Conservation (phyloP, 352 stramenopile genomes). For the Pseudoperonospora humuli region DNA sequence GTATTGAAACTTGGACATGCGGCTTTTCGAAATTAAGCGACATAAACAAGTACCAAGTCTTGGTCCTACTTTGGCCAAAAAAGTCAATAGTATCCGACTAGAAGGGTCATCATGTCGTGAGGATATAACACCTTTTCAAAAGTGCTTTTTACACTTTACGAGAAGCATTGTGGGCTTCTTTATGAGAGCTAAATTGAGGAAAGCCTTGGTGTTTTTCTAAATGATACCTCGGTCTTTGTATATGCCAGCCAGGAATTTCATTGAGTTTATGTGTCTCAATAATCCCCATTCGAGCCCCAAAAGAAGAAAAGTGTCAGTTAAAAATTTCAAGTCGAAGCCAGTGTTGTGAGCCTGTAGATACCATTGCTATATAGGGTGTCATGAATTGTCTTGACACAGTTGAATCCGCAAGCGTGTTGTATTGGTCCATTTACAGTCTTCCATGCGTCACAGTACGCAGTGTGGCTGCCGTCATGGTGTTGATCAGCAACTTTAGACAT, state of each 20-base stretch:
- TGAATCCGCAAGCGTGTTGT: neutral
- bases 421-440: neutral
- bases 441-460: neutral
- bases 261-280: neutral
- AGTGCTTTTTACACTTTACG: neutral
- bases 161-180: neutral
- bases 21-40: too few species aligned
- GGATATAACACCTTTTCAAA: neutral
- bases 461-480: neutral
- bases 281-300: neutral
- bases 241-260: neutral
- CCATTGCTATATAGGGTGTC: neutral
- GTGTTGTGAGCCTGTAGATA: neutral
- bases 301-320: neutral
- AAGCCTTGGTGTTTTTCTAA: neutral
- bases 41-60: too few species aligned
- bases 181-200: neutral
- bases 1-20: too few species aligned
- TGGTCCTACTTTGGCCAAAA: too few species aligned
- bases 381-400: neutral
- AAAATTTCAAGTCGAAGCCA: neutral
- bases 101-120: neutral
- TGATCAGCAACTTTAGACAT: neutral
- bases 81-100: too few species aligned
- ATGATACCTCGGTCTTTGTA: neutral